phyloP scores from a whole-genome alignment of 805 yeast species.

The Kregervanrija delftensis region DNA sequence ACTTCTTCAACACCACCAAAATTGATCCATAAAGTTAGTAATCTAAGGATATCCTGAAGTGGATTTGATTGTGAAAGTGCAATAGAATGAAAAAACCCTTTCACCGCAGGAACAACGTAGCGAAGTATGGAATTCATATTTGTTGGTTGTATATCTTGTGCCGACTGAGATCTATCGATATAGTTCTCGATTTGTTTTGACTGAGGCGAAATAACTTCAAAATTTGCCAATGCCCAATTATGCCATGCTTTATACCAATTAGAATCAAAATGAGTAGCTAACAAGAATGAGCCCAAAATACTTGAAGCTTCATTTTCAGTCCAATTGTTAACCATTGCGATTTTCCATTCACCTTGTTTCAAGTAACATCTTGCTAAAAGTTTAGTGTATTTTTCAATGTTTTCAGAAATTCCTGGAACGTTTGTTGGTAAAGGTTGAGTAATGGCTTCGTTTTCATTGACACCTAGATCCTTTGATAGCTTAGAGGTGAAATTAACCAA shows the following conservation, averaged over 20 bases:
- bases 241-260: conserved; percentile 99
- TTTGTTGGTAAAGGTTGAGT: conserved; percentile 77
- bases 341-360: conserved; percentile 99
- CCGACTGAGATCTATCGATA: conserved; percentile 7
- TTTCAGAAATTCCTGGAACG: conserved; percentile 64
- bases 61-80: conserved; percentile 82
- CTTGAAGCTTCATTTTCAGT: conserved; percentile 64
- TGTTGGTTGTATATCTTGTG: conserved; percentile 18
- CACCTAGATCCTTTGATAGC: conserved; percentile 81
- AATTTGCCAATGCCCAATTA: conserved; percentile 97
- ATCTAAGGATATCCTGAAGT: conserved; percentile 83
- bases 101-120: conserved; percentile 93
- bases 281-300: conserved; percentile 81
- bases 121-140: conserved; percentile 60
- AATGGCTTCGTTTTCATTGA: conserved; percentile 80
- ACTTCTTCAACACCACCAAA: conserved; percentile 94
- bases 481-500: conserved; percentile 86
- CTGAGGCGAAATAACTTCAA: conserved; percentile 77
- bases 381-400: conserved; percentile 75
- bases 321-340: conserved; percentile 76
- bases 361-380: conserved; percentile 88
- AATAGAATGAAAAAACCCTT: conserved; percentile 93
- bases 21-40: conserved; percentile 90
- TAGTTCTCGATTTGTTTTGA: conserved; percentile 18
- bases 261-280: conserved; percentile 91